Evolutionary conservation across 345 rosid genomes (phyloP).

Genomic region (Citrus sinensis): DNA sequence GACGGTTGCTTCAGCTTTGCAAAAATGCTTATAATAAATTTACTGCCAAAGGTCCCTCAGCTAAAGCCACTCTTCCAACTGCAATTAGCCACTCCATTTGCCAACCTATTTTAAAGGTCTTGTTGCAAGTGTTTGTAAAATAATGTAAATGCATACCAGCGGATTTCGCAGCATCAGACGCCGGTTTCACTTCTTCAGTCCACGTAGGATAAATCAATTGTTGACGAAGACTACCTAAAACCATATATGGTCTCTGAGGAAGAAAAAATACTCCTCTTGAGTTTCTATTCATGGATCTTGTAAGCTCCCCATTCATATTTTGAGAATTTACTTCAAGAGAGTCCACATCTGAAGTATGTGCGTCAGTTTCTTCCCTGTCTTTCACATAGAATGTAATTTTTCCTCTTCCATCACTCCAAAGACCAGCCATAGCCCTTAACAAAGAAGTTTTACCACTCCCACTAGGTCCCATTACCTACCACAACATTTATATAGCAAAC

Average conservation of each 20-base stretch:
- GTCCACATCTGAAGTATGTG: constrained; percentile 27
- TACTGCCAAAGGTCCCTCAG: neutral
- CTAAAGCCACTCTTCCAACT: neutral
- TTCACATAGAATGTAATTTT: constrained; percentile 65
- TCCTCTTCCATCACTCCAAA: constrained; percentile 86
- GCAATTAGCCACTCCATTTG: neutral
- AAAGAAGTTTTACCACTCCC: constrained; percentile 96
- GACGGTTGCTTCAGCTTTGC: neutral
- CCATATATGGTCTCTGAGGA: constrained; percentile 99
- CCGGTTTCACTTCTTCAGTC: constrained; percentile 32
- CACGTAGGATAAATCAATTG: constrained; percentile 92
- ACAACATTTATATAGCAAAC: constrained; percentile 17
- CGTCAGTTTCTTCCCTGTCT: constrained; percentile 30
- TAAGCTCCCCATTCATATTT: constrained; percentile 24
- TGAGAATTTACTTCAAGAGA: constrained; percentile 20
- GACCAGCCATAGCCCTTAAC: constrained; percentile 93
- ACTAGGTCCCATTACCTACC: constrained; percentile 87
- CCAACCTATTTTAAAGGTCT: neutral
- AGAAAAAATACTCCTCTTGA: constrained; percentile 65
- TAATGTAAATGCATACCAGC: constrained; percentile 28
- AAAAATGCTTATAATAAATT: neutral
- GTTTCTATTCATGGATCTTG: constrained; percentile 25
- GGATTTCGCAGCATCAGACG: constrained; percentile 26
- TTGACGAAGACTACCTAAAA: constrained; percentile 89
- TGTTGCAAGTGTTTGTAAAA: neutral